A percentile compares a stretch with the other conserved stretches of the same genome.
Conservation (phyloP, 768 basidiomycete genomes). For the Suillus occidentalis region DNA sequence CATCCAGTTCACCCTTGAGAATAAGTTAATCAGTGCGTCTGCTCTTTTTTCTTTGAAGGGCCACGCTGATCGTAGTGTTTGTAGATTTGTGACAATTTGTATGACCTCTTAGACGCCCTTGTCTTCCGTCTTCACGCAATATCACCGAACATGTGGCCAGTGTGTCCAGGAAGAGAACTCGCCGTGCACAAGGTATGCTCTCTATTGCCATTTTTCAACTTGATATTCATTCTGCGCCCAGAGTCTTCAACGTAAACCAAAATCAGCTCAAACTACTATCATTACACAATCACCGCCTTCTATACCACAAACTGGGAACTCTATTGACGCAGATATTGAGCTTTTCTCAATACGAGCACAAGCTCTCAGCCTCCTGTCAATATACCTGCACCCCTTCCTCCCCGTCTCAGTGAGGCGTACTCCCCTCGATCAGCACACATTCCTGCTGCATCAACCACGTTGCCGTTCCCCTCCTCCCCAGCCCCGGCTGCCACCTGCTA, state of each 20-base stretch:
- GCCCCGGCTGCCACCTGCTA: not conserved
- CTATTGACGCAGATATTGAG: conserved; percentile 11
- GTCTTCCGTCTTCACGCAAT: too few species aligned
- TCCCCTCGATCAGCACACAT: conserved; percentile 26
- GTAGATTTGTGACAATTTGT: too few species aligned
- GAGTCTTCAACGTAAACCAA: conserved; percentile 36
- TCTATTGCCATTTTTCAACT: not conserved
- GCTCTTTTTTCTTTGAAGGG: too few species aligned
- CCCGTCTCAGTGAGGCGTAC: conserved; percentile 22
- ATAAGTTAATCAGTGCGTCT: too few species aligned
- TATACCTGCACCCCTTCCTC: conserved; percentile 20
- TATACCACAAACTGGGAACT: conserved; percentile 1
- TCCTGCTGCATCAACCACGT: conserved; percentile 18
- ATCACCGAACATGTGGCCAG: too few species aligned
- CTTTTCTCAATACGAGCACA: conserved; percentile 14
- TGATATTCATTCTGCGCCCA: conserved; percentile 19
- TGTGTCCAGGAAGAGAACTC: conserved; percentile 87
- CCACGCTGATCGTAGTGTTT: too few species aligned
- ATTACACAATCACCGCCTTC: conserved; percentile 6
- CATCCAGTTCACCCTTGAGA: too few species aligned
- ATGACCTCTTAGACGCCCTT: too few species aligned
- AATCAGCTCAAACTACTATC: conserved; percentile 13
- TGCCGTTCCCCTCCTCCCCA: conserved; percentile 11
- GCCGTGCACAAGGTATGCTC: conserved; percentile 70
- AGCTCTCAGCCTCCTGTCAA: conserved; percentile 5